Evolutionary conservation across 192 early-diverging fungal genomes (phyloP).

Genomic region (Blastocladiella britannica): DNA sequence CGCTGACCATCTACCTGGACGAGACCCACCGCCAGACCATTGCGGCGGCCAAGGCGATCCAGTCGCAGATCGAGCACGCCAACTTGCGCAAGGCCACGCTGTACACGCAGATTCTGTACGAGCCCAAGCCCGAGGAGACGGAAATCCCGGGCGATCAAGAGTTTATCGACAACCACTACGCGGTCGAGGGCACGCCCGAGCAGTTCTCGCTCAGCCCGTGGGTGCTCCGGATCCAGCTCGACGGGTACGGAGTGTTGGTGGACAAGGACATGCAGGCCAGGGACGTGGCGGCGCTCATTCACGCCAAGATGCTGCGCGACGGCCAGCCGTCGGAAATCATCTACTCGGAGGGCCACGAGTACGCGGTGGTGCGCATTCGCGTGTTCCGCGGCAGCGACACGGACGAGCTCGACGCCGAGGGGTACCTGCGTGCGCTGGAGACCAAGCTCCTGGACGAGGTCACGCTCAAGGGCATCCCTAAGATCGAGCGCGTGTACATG

Average conservation of each 20-base stretch:
- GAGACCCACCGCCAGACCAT: conserved; percentile 47
- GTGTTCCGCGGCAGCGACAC: conserved; percentile 28
- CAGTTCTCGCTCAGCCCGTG: conserved; percentile 26
- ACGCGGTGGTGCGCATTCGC: not conserved
- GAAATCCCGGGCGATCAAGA: conserved; percentile 71
- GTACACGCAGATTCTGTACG: conserved; percentile 86
- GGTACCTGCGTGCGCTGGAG: conserved; percentile 60
- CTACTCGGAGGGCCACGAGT: not conserved
- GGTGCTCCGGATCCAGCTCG: conserved; percentile 30
- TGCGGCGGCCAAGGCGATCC: conserved; percentile 70
- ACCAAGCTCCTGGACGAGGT: conserved; percentile 69
- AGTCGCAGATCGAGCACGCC: conserved; percentile 74
- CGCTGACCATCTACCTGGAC: conserved; percentile 51
- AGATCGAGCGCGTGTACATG: conserved; percentile 71
- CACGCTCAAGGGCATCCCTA: conserved; percentile 67
- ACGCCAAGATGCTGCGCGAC: not conserved
- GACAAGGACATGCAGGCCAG: conserved; percentile 15
- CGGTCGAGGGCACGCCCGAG: conserved; percentile 39
- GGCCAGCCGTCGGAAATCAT: not conserved
- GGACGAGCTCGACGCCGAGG: conserved; percentile 64
- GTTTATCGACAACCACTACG: conserved; percentile 65
- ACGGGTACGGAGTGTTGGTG: conserved; percentile 18
- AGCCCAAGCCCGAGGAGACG: conserved; percentile 64
- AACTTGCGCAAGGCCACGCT: conserved; percentile 66
- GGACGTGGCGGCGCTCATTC: not conserved